Evolutionary conservation across 164 flowering plant genomes (phyloP), one percentile per base, ranked within the genome.

Genomic region (Tetrastigma voinierianum): DNA sequence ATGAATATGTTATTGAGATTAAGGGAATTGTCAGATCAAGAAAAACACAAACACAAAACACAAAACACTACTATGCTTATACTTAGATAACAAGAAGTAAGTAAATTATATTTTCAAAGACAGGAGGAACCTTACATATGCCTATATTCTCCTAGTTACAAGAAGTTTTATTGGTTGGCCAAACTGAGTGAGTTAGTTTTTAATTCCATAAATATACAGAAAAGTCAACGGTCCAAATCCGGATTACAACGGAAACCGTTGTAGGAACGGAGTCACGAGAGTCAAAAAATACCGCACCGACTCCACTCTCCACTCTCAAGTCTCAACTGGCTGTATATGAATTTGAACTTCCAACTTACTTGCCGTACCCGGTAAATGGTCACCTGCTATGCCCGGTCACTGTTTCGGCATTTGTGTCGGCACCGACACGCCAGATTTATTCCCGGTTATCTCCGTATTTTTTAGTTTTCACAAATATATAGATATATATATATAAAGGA

Each of bases 361-460:
- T 62, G 13, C 46, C 60, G 6, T 58, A 51, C 24, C 59, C 57
- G 58, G 64, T 59, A 16, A 70, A 70, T 59, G 44, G 20, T 14
- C 66, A 71, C 73, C 72, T 56, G 60, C 1, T 68, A 65, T 51
- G 47, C 21, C 78, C 76, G 69, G 76, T 74, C 2, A 57, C 15
- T 21, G 57, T 73, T 75, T 76, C 75, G 77, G 73, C 10, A 7
- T 24, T 0, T 14, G 32, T 76, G 82, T 79, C 78, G 82, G 80
- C 80, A 79, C 82, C 80, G 82, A 79, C 82, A 71, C 77, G 78
- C 73, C 44, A 55, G 57, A 58, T 71, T 49, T 69, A 9, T 65
- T 53, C 21, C 81, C 79, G 69, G 78, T 74, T 1, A 56, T 25
- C 56, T 20, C 12, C 2, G n/a, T 16, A 55, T 55, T 55, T 18